Evolutionary conservation across 306 rosid genomes (phyloP).

Genomic region (Psophocarpus tetragonolobus): DNA sequence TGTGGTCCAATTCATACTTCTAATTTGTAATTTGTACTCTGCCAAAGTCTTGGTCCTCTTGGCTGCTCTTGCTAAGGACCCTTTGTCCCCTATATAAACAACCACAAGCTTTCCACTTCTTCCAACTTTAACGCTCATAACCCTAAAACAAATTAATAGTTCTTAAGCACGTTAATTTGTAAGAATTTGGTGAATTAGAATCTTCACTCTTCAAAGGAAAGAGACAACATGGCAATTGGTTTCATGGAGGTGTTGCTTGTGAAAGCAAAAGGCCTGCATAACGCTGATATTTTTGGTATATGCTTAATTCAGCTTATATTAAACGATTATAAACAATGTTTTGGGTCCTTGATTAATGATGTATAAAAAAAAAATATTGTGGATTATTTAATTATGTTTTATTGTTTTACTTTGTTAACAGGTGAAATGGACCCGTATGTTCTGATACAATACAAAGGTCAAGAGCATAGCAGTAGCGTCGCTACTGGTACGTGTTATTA

Average conservation of each 20-base stretch:
- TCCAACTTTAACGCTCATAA: background rate
- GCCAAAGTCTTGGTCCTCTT: constrained; percentile 8
- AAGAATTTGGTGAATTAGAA: constrained; percentile 1
- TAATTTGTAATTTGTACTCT: constrained; percentile 12
- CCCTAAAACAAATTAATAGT: background rate
- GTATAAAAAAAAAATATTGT: no score
- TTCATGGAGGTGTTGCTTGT: constrained; percentile 42
- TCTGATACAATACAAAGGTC: constrained; percentile 69
- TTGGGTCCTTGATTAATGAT: no score
- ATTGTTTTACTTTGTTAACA: constrained; percentile 7
- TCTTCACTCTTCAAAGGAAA: constrained; percentile 2
- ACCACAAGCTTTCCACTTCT: background rate
- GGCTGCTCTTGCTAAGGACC: background rate
- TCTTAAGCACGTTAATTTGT: background rate
- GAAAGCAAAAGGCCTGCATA: constrained; percentile 56
- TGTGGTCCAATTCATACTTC: background rate
- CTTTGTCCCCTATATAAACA: constrained; percentile 28
- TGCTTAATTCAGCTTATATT: background rate
- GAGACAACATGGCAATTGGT: constrained; percentile 41
- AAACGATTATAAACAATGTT: no score
- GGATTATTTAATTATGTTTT: no score
- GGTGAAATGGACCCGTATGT: constrained; percentile 78
- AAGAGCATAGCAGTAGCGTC: constrained; percentile 66
- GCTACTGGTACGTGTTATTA: constrained; percentile 60
- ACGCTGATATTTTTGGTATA: constrained; percentile 59